Evolutionary conservation across 2,329 filamentous ascomycete species (phyloP), one percentile per base, ranked within the genome.

Genomic region (Hymenoscyphus albidus): DNA sequence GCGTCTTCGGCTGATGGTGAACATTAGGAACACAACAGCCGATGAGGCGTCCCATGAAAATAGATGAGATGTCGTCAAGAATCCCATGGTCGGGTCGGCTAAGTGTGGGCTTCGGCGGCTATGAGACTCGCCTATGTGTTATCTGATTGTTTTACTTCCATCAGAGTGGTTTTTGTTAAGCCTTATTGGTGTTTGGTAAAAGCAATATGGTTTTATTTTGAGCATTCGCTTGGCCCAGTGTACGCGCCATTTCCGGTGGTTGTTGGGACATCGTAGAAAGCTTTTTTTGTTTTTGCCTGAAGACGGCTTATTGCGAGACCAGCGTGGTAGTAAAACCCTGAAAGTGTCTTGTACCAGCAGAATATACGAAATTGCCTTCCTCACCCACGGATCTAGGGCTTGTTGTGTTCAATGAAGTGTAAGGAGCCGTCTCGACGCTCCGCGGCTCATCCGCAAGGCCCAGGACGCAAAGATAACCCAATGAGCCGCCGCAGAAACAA

Each of bases 51-150:
- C 44, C 44, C 42, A 51, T 10, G 44, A n/a, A 51, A n/a, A 14
- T 13, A 48, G 42, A 48, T 48, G n/a, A 18, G 42, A 48, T 48
- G n/a, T 48, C n/a, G 7, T 51, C 44, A 51, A 51, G 44, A 51
- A 18, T n/a, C 44, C 44, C 27, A 51, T 22, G 44, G n/a, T 18
- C 44, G 44, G 44, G 44, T 51, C 44, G 44, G 44, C 44, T 51
- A 51, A 51, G 44, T 51, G 44, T 51, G 44, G 44, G 44, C 44
- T 51, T 51, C 44, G 44, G 44, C 44, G n/a, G n/a, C 44, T 51
- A 51, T 27, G 44, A 22, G 44, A 51, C 44, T 51, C 44, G 44
- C 44, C 44, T 51, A 51, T 48, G 18, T 48, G 7, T 22, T 9
- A 6, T 35, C 35, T 7, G 5, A 35, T 7, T 35, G 35, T 35